Conservation (phyloP, 192 early-diverging fungal species). For the Martensiomyces pterosporus region DNA sequence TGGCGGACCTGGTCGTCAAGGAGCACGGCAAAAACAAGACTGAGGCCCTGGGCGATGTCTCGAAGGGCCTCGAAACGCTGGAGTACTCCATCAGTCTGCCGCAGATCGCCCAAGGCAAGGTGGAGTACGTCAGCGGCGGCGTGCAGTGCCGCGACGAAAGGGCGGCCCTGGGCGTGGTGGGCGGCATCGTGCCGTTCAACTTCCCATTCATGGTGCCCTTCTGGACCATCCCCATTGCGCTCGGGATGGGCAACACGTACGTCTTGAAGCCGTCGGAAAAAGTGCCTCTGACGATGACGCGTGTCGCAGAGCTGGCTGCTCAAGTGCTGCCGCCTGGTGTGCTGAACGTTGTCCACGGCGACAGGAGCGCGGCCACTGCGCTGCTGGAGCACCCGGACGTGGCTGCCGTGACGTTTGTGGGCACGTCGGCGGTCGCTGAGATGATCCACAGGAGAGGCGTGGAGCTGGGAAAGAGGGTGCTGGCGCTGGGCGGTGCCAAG, state of each 20-base stretch:
- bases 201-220: conserved; percentile 84
- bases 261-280: conserved; percentile 80
- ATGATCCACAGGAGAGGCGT: conserved; percentile 48
- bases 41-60: conserved; percentile 69
- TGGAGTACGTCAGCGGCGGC: conserved; percentile 62
- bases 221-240: conserved; percentile 76
- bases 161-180: conserved; percentile 70
- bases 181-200: conserved; percentile 76
- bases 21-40: conserved; percentile 79
- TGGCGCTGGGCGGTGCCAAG: conserved; percentile 70
- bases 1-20: conserved; percentile 65
- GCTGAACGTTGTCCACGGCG: conserved; percentile 71
- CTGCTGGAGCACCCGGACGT: conserved; percentile 62
- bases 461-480: conserved; percentile 61
- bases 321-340: conserved; percentile 68
- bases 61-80: conserved; percentile 75
- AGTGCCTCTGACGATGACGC: conserved; percentile 74
- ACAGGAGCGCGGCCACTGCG: conserved; percentile 46
- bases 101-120: conserved; percentile 58
- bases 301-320: conserved; percentile 55
- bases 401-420: conserved; percentile 74
- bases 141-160: conserved; percentile 63
- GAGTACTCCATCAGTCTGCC: conserved; percentile 71
- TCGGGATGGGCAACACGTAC: conserved; percentile 67
- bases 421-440: conserved; percentile 74